Conservation (phyloP, 2,329 filamentous ascomycete genomes). For the Colletotrichum tabaci region DNA sequence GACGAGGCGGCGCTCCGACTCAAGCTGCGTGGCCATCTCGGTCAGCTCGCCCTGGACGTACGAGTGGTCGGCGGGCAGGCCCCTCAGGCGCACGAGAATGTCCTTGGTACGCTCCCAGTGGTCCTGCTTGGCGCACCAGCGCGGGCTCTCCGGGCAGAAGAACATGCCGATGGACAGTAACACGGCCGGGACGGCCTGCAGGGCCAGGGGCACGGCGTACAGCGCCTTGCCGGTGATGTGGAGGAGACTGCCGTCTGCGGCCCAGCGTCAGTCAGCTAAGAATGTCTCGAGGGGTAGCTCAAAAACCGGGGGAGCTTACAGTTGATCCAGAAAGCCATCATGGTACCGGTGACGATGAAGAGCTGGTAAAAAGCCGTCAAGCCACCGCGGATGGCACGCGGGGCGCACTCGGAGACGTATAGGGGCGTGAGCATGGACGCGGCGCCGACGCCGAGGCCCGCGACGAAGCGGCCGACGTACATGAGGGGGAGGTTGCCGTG, state of each 20-base stretch:
- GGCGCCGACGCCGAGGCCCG: constrained; percentile 65
- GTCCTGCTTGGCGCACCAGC: constrained; percentile 78
- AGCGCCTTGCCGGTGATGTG: constrained; percentile 62
- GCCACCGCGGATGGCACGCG: constrained; percentile 66
- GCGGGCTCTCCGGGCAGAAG: constrained; percentile 71
- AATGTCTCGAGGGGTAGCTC: no score
- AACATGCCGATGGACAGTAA: constrained; percentile 71
- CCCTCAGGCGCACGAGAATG: constrained; percentile 67
- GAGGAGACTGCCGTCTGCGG: constrained; percentile 60
- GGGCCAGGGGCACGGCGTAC: constrained; percentile 74
- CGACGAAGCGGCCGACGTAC: constrained; percentile 74
- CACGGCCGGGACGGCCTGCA: constrained; percentile 74
- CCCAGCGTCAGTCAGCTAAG: no score
- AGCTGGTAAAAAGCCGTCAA: constrained; percentile 67
- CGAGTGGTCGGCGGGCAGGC: constrained; percentile 67
- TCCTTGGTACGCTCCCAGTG: constrained; percentile 75
- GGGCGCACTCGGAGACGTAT: constrained; percentile 65
- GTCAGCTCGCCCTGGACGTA: constrained; percentile 72
- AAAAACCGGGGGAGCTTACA: constrained; percentile 24
- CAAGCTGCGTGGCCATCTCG: constrained; percentile 74
- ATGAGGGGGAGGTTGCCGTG: constrained; percentile 54
- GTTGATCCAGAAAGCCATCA: constrained; percentile 57
- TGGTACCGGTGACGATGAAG: constrained; percentile 62
- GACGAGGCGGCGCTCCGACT: constrained; percentile 71
- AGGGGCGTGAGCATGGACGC: constrained; percentile 62